phyloP scores from a whole-genome alignment of 768 basidiomycete genomes.

The Tricholoma flavovirens region DNA sequence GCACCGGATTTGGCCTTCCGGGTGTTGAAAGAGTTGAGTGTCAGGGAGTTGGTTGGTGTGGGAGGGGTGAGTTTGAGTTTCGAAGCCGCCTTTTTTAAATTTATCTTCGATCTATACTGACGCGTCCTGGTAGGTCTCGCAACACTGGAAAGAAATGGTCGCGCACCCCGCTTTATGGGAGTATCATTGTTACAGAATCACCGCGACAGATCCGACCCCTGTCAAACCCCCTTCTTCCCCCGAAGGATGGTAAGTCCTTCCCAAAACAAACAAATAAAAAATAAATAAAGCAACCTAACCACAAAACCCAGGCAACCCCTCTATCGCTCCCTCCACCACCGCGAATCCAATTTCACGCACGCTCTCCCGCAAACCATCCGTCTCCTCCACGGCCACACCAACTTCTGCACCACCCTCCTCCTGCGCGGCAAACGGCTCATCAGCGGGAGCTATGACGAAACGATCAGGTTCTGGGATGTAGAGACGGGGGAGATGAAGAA shows the following conservation, averaged over 20 bases:
- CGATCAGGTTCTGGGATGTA: conserved; percentile 90
- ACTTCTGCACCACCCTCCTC: conserved; percentile 80
- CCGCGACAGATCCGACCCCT: conserved; percentile 64
- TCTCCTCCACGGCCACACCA: conserved; percentile 80
- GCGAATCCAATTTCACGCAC: conserved; percentile 77
- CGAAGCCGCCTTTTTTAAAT: too few relatives aligned
- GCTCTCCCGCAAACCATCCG: conserved; percentile 71
- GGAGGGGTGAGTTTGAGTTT: conserved; percentile 38
- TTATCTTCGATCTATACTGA: too few relatives aligned
- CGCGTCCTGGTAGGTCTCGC: conserved; percentile 39
- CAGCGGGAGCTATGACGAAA: conserved; percentile 88
- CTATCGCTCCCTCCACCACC: conserved; percentile 77
- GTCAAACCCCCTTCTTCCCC: conserved; percentile 56
- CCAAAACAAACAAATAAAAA: background rate
- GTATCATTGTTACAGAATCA: conserved; percentile 68
- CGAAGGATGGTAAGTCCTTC: conserved; percentile 60
- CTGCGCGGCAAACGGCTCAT: conserved; percentile 77
- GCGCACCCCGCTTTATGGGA: conserved; percentile 73
- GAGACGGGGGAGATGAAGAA: conserved; percentile 57
- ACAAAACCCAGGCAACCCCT: conserved; percentile 45
- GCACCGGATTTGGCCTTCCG: conserved; percentile 59
- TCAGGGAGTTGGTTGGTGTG: conserved; percentile 56
- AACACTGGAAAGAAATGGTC: conserved; percentile 38
- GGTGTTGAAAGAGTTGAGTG: conserved; percentile 49
- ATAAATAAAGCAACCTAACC: background rate